Evolutionary conservation across 2,329 filamentous ascomycete genomes (phyloP).

Genomic region (Ciborinia camelliae): DNA sequence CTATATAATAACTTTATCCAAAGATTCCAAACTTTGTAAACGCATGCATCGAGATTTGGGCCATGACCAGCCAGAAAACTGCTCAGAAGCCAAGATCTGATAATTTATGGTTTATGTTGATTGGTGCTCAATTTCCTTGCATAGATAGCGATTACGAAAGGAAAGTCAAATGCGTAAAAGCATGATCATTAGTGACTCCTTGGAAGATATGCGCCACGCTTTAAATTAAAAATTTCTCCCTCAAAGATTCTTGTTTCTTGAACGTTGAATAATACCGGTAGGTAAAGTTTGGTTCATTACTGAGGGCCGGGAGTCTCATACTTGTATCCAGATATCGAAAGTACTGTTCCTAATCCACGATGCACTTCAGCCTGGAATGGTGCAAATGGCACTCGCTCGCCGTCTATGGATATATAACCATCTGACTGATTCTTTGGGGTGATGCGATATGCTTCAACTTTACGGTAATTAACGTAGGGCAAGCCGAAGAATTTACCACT

Average conservation of each 20-base stretch:
- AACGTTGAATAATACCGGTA: no score
- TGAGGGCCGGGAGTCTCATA: constrained; percentile 15
- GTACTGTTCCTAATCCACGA: constrained; percentile 68
- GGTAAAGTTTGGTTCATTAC: background rate
- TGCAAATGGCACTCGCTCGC: constrained; percentile 78
- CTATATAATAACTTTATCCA: background rate
- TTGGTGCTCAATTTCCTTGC: background rate
- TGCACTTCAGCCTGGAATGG: constrained; percentile 89
- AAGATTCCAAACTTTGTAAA: no score
- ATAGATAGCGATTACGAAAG: background rate
- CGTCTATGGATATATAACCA: constrained; percentile 89
- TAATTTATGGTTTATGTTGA: background rate
- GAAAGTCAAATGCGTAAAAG: background rate
- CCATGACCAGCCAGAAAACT: background rate
- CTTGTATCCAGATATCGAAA: constrained; percentile 14
- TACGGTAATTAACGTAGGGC: constrained; percentile 70
- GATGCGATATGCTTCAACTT: constrained; percentile 77
- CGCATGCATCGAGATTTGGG: background rate
- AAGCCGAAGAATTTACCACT: constrained; percentile 73
- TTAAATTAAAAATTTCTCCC: background rate
- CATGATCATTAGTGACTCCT: background rate
- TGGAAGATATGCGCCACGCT: background rate
- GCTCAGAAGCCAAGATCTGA: background rate
- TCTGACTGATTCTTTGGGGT: constrained; percentile 64
- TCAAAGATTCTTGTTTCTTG: background rate